Percentiles rank a stretch among this genome's conserved stretches.
phyloP scores from a whole-genome alignment of 306 rosid species.

The Castanospermum australe region DNA sequence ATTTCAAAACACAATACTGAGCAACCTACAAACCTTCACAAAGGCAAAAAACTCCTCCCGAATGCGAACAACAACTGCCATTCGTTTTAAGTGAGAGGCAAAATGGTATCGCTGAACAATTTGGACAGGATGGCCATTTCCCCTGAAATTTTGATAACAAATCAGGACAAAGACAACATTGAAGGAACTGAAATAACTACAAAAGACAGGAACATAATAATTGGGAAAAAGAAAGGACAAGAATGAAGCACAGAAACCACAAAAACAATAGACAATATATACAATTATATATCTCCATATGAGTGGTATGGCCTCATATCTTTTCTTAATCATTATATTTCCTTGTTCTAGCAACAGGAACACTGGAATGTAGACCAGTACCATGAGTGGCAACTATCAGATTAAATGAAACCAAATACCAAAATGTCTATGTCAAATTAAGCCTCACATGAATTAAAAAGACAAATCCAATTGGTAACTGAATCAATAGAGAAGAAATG shows the following conservation, averaged over 20 bases:
- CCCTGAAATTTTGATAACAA: slow-evolving; percentile 52
- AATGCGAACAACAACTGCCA: slow-evolving; percentile 95
- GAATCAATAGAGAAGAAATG: slow-evolving; percentile 17
- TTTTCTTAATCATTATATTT: not conserved
- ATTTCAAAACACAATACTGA: not conserved
- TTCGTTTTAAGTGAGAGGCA: slow-evolving; percentile 91
- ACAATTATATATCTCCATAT: not conserved
- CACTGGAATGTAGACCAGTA: slow-evolving; percentile 5
- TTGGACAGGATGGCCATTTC: slow-evolving; percentile 81
- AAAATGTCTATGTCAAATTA: not conserved
- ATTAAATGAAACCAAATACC: not conserved
- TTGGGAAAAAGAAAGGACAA: slow-evolving; percentile 8
- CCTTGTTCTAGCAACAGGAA: slow-evolving; percentile 12
- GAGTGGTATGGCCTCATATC: not conserved
- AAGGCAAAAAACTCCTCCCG: slow-evolving; percentile 87
- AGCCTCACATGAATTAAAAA: not conserved
- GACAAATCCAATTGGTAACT: not conserved
- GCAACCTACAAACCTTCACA: slow-evolving; percentile 77
- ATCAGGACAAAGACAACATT: slow-evolving; percentile 5
- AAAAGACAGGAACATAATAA: not conserved
- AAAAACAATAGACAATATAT: not conserved
- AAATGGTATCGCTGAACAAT: slow-evolving; percentile 97
- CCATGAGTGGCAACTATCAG: not conserved
- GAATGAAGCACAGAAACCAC: slow-evolving; percentile 14
- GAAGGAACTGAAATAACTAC: not conserved